Evolutionary conservation across 345 rosid species (phyloP).

Genomic region (Rhodamnia argentea): DNA sequence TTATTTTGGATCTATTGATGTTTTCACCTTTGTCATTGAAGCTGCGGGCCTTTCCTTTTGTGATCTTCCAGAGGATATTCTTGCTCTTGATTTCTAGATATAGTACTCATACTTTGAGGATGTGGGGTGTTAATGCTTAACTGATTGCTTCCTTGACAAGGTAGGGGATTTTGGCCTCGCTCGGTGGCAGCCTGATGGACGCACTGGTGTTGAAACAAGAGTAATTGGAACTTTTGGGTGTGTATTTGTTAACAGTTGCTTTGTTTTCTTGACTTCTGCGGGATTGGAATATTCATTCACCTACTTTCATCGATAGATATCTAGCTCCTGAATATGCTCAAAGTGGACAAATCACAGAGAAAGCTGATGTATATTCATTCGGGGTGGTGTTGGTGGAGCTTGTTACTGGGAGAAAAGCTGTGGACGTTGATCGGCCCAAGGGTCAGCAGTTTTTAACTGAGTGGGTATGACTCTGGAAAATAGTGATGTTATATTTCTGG

Average conservation of each 20-base stretch:
- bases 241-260: conserved; percentile 10
- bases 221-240: conserved; percentile 99
- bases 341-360: conserved; percentile 96
- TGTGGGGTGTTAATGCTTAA: not conserved
- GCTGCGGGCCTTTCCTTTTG: not conserved
- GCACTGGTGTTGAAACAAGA: conserved; percentile 85
- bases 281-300: not conserved
- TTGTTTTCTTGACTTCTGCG: not conserved
- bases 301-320: conserved; percentile 42
- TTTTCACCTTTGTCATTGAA: not conserved
- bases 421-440: conserved; percentile 81
- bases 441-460: conserved; percentile 98
- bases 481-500: not conserved
- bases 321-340: conserved; percentile 98
- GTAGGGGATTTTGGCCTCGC: conserved; percentile 99
- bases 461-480: conserved; percentile 52
- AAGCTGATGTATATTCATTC: conserved; percentile 95
- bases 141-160: conserved; percentile 18
- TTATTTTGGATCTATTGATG: not conserved
- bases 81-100: not conserved
- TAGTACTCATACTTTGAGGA: not conserved
- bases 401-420: conserved; percentile 92
- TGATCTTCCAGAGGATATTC: not conserved
- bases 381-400: conserved; percentile 97
- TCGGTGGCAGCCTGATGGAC: conserved; percentile 99